Evolutionary conservation across 164 flowering plant genomes (phyloP), one percentile per base, ranked within the genome.

Genomic region (Vitis rotundifolia): DNA sequence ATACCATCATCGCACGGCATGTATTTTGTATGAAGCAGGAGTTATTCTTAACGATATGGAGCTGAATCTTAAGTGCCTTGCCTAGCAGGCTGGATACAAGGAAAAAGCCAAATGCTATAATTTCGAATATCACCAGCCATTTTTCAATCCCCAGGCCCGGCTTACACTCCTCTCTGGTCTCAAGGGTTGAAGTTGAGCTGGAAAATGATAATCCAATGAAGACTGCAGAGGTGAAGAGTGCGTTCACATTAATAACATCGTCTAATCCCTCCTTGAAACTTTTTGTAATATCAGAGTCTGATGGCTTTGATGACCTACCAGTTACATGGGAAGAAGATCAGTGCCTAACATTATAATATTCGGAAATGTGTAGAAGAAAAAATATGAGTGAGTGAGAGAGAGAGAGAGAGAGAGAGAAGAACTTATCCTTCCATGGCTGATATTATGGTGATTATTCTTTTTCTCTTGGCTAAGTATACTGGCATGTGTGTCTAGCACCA

Each of bases 71-170:
- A 6, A 67, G 70, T 8, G 28, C 12, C 52, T 67, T 55, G 49
- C 62, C 70, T 6, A 37, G 19, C 44, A 67, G 50, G 61, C 61
- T 55, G 8, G 62, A 67, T 8, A 67, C 28, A 19, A 67, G 70
- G 61, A 28, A 67, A 62, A 54, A 67, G 0, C 29, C 11, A 28
- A 67, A 67, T 61, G 62, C 11, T 9, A 56, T 37, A 3, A 67
- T 49, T 11, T 67, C 70, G 13, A 11, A 56, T 29, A 54, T 15
- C 10, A 67, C 18, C 37, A 67, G 61, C 22, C 53, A 26, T 62
- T 28, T 53, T 11, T 1, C 70, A 18, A 56, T 55, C 22, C 19
- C 70, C 11, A 1, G 6, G 70, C 28, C 70, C 19, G 60, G 19
- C 14, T 67, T 26, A 62, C 70, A 67, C 9, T 52, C 61, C 2